Evolutionary conservation across 2,329 filamentous ascomycete genomes (phyloP), one percentile per base, ranked within the genome.

Genomic region (Arthroderma sp.): DNA sequence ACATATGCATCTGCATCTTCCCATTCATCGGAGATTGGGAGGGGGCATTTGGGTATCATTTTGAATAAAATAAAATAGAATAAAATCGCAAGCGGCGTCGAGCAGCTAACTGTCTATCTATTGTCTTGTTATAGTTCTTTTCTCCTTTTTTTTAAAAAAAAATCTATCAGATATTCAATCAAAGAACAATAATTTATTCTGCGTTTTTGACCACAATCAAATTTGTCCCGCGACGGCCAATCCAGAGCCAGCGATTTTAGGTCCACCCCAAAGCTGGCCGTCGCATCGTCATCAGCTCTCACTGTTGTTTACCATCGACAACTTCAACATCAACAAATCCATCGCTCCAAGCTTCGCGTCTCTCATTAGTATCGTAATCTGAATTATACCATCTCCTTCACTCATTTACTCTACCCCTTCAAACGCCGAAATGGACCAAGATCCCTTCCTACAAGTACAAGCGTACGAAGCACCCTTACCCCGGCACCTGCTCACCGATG

Each of bases 21-120:
- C 69, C 89, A 95, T 55, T 77, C 75, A 42, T 78, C 71, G 31
- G 76, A 71, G 57, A 84, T 76, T 1, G 88, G 88, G 27, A 94
- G 72, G 39, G 71, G 66, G 7, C 59, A 58, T 30, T 69, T 64
- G 36, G 68, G 70, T 42, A 68, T 66, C 68, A 77, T 72, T 34
- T 11, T 34, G 32, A 34, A 9, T 34, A 2, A 2, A 9, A 3
- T 34, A 34, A 34, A 34, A 9, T 9, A 34, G 3, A 34, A 34
- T 34, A 34, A 34, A 34, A 34, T 34, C 8, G 15, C 15, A 22
- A 22, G 15, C 15, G 3, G 15, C 15, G 15, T 22, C 15, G 15
- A 22, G 15, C 15, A 3, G 15, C 1, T 3, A 22, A 22, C 15
- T 22, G 15, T 22, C 15, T 22, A 22, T 22, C 15, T 22, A 22